Evolutionary conservation across 768 basidiomycete genomes (phyloP), one percentile per base, ranked within the genome.

Genomic region (Podaxis sp.): DNA sequence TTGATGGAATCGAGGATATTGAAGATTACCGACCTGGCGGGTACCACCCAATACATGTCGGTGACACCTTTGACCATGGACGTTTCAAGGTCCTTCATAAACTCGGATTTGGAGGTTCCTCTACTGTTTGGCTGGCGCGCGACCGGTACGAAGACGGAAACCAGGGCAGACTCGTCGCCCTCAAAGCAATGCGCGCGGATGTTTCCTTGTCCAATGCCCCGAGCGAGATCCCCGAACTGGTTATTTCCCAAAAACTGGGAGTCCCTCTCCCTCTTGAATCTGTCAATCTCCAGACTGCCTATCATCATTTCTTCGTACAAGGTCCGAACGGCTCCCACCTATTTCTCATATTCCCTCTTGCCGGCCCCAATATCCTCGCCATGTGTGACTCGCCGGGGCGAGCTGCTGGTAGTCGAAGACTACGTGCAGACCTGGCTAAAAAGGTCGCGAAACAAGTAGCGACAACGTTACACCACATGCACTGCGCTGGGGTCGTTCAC

Each of bases 281-380:
- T 63, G 49, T 44, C 58, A 9, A 65, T 65, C 46, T 78, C 51
- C 76, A 73, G 60, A 63, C 63, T 49, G 68, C 80, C 13, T 70
- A 79, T 4, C 73, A 84, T 68, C 74, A 83, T 69, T 85, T 85
- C 74, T 64, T 72, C 33, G 77, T 76, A 59, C 64, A 71, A 19
- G 81, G 83, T 22, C 81, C 81, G 0, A 85, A 84, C 67, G 84
- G 84, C 42, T 73, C 75, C 49, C 84, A 85, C 68, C 77, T 75
- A 26, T 82, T 75, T 66, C 77, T 84, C 67, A 75, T 84, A 54
- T 80, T 70, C 73, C 77, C 75, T 53, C 72, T 84, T 57, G 74
- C 80, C 30, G 83, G 84, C 1, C 80, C 77, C 2, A 77, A 71
- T 61, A 52, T 79, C 49, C 60, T 66, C 44, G 44, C 77, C 52